Base-by-base conservation (phyloP, 495 filamentous ascomycete genomes). In the Cryomyces minteri region DNA sequence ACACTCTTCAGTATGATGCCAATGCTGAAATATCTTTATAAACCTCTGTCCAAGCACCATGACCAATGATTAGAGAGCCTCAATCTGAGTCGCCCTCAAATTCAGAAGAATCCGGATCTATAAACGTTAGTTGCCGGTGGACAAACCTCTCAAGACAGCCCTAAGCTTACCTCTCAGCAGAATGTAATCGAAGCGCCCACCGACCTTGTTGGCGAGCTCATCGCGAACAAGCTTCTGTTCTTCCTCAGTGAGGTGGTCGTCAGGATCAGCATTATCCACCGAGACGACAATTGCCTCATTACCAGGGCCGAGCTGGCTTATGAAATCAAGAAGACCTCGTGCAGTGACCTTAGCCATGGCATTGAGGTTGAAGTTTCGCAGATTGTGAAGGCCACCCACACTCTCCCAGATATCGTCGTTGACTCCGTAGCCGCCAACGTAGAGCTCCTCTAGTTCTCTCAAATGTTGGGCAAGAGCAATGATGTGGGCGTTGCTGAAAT, bases 351-450 rank as follows among this genome's bases (percentile, higher is more conserved):
- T 52, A 0, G 60, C 63, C 32, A 65, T 44, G 39, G 51, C 63
- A 12, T 46, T 45, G 50, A 67, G 62, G 1, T 50, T 53, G 10
- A 65, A 45, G 28, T 43, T 52, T 31, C 56, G 52, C 0, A 67
- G 54, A 37, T 59, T 50, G 9, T 30, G n/a, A 10, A 62, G 49
- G 5, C 38, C 14, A 31, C 44, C 51, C 8, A 71, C 41, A 30
- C 71, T 61, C 4, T 54, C 53, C 8, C 61, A 53, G 8, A 69
- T 57, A 37, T 60, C 61, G 48, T 79, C 70, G 0, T 69, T 63
- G 31, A 76, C 61, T 8, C 65, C 67, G 37, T 71, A 72, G 32
- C 74, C 72, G 44, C 69, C 67, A 28, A 69, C 63, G 51, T 63
- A 68, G 33, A 82, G 63, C 4, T 70, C 60, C 50, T 78, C 73